Conservation (phyloP, 2,329 filamentous ascomycete species). For the Juglanconis sp. region DNA sequence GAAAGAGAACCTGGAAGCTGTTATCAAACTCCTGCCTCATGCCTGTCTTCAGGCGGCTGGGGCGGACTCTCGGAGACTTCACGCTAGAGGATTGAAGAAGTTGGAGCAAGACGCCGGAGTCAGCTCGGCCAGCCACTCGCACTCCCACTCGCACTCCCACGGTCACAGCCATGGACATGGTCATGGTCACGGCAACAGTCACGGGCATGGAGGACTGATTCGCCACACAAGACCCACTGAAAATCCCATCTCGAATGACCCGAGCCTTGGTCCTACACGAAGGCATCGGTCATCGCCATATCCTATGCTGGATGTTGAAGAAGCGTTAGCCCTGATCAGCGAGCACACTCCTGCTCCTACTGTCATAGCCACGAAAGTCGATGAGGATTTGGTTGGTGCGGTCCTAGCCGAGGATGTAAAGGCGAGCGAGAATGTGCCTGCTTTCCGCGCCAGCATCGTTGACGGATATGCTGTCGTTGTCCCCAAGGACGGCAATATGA, state of each 20-base stretch:
- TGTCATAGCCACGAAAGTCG: constrained; percentile 56
- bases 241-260: constrained; percentile 57
- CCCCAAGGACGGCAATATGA: constrained; percentile 59
- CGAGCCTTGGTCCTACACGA: constrained; percentile 58
- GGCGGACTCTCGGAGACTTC: constrained; percentile 73
- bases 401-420: constrained; percentile 81
- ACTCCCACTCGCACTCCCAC: constrained; percentile 39
- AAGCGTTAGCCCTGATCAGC: constrained; percentile 72
- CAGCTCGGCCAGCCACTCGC: constrained; percentile 25
- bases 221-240: constrained; percentile 69
- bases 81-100: constrained; percentile 77
- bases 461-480: constrained; percentile 90
- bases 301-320: constrained; percentile 82
- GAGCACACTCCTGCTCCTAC: constrained; percentile 66
- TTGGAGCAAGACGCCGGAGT: constrained; percentile 81
- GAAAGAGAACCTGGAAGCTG: constrained; percentile 83
- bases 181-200: constrained; percentile 52
- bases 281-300: constrained; percentile 85
- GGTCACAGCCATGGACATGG: constrained; percentile 51
- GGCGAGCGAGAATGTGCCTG: constrained; percentile 80
- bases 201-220: constrained; percentile 60
- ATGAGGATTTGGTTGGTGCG: constrained; percentile 65
- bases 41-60: constrained; percentile 89
- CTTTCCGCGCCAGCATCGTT: constrained; percentile 92
- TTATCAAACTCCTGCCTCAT: constrained; percentile 88